Conservation (phyloP, 371 early-diverging fungal genomes). For the Dinochytrium kinnereticum region DNA sequence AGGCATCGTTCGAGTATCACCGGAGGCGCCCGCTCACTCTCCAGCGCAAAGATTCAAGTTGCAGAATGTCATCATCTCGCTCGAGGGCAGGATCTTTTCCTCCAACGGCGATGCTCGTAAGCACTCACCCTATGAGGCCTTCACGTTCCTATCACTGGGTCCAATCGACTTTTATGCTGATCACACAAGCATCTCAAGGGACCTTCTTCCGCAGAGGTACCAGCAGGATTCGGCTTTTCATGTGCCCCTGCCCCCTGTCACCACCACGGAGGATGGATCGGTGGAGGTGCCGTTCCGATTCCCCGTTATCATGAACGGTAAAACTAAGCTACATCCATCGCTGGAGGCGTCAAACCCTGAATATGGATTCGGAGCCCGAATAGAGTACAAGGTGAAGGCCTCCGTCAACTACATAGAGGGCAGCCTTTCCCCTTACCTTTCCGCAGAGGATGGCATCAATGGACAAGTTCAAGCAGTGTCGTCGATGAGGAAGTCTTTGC, state of each 20-base stretch:
- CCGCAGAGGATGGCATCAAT: background rate
- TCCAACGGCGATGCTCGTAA: constrained; percentile 41
- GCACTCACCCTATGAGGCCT: constrained; percentile 34
- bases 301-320: constrained; percentile 7
- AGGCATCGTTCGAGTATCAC: constrained; percentile 1
- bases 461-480: background rate
- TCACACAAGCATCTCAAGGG: background rate
- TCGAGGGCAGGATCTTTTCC: constrained; percentile 28
- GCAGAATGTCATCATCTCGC: background rate
- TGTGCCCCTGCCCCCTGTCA: background rate
- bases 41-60: background rate
- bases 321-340: constrained; percentile 18
- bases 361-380: constrained; percentile 37
- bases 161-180: constrained; percentile 21
- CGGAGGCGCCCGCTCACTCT: background rate
- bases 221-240: background rate
- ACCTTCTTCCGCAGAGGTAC: background rate
- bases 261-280: background rate
- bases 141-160: constrained; percentile 25
- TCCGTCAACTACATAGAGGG: constrained; percentile 9
- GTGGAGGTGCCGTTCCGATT: constrained; percentile 23
- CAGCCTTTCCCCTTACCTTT: background rate
- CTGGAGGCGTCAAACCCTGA: constrained; percentile 33
- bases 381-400: constrained; percentile 21
- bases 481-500: background rate